These are phyloP conservation scores for Leccinellum albellum DNA, from an alignment of 768 basidiomycete species.

Conservation along the genomic window DNA sequence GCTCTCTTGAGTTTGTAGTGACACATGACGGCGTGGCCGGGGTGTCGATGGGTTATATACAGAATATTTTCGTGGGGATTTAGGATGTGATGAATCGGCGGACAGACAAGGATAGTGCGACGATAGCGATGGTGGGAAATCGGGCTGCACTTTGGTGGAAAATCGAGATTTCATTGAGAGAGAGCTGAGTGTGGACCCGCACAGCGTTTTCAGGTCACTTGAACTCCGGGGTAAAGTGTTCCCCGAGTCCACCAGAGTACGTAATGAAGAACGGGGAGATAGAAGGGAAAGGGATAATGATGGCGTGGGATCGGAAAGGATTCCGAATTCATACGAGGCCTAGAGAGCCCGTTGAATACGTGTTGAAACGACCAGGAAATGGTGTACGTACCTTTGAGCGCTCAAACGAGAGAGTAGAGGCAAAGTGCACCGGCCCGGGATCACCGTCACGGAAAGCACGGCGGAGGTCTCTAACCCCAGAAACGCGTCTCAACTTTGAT, in stretches of 20 bases:
- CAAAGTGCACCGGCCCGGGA: conserved; percentile 2
- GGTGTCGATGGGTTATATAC: conserved; percentile 6
- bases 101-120: conserved; percentile 1
- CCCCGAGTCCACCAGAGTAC: conserved; percentile 22
- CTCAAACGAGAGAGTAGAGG: conserved; percentile 5
- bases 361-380: not conserved
- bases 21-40: conserved; percentile 10
- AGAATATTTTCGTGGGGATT: conserved; percentile 2
- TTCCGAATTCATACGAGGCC: conserved; percentile 22
- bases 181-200: conserved; percentile 19
- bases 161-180: conserved; percentile 18
- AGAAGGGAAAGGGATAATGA: conserved; percentile 7
- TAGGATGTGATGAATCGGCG: conserved; percentile 6
- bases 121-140: conserved; percentile 1
- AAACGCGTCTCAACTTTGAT: conserved; percentile 23
- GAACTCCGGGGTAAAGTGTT: not conserved
- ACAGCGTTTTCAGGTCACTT: conserved; percentile 18
- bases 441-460: conserved; percentile 20
- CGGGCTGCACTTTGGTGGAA: conserved; percentile 8
- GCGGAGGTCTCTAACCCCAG: conserved; percentile 22
- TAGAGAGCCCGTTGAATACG: conserved; percentile 5
- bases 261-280: conserved; percentile 21
- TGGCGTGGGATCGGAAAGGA: conserved; percentile 6
- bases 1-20: conserved; percentile 4
- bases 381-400: conserved; percentile 16